Conservation (phyloP, 2,329 filamentous ascomycete species). For the Aspergillus calidoustus region DNA sequence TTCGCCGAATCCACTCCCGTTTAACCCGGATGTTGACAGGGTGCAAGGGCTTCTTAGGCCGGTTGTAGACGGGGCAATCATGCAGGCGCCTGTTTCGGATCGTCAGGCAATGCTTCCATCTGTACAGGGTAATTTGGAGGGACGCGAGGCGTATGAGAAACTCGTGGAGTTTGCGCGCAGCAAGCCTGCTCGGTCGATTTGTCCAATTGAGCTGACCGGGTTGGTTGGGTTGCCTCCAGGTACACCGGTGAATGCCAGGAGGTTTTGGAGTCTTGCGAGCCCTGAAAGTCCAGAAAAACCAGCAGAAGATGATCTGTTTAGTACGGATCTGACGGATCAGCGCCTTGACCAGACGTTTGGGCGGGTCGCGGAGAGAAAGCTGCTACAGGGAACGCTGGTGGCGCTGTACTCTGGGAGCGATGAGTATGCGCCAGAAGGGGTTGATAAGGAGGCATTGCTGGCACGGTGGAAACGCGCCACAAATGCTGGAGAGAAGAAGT, state of each 20-base stretch:
- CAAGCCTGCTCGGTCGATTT: conserved; percentile 30
- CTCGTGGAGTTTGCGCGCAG: conserved; percentile 40
- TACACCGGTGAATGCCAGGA: conserved; percentile 58
- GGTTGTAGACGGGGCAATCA: conserved; percentile 71
- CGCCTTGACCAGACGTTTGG: conserved; percentile 69
- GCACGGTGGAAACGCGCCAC: conserved; percentile 49
- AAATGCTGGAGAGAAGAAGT: conserved; percentile 43
- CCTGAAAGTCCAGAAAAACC: conserved; percentile 57
- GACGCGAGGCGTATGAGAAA: conserved; percentile 36
- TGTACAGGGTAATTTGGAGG: conserved; percentile 28
- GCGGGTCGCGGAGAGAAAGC: conserved; percentile 41
- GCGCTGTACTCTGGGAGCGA: conserved; percentile 53
- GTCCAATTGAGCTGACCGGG: conserved; percentile 41
- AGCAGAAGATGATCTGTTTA: conserved; percentile 86
- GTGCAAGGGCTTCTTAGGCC: conserved; percentile 49
- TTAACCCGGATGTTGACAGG: conserved; percentile 33
- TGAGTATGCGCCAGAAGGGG: conserved; percentile 48
- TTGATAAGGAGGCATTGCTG: conserved; percentile 52
- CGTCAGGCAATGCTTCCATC: conserved; percentile 62
- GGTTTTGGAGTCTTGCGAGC: conserved; percentile 63
- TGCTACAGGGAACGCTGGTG: conserved; percentile 47
- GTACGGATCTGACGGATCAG: conserved; percentile 70
- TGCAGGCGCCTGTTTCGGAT: conserved; percentile 82
- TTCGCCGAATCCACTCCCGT: conserved; percentile 44
- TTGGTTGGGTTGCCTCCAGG: conserved; percentile 36